Percentiles rank a stretch among this genome's conserved stretches.
These are phyloP conservation scores for Suhomyces ambrosiae DNA, from an alignment of 1,139 yeast genomes.

Conservation along the genomic window DNA sequence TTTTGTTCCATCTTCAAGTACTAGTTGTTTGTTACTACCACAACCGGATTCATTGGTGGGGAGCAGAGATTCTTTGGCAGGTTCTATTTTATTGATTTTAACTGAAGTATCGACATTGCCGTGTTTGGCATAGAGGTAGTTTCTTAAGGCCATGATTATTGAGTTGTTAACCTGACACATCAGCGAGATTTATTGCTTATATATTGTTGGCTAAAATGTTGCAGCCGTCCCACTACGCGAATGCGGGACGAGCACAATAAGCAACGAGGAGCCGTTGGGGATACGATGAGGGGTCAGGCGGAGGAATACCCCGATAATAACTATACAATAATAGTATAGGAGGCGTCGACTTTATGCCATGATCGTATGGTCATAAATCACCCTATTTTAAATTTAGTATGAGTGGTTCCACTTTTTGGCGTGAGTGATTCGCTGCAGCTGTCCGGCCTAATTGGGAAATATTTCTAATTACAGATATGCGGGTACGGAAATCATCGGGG, in stretches of 20 bases:
- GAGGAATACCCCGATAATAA: too few species aligned
- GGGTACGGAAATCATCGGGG: not conserved
- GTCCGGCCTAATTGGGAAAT: not conserved
- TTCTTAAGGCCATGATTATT: conserved; percentile 43
- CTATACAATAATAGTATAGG: too few species aligned
- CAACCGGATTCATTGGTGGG: conserved; percentile 14
- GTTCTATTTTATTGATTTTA: conserved; percentile 26
- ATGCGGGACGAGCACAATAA: too few species aligned
- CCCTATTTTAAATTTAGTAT: conserved; percentile 5
- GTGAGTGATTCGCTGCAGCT: conserved; percentile 1
- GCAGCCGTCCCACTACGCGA: conserved; percentile 3
- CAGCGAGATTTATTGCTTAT: not conserved
- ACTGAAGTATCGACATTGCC: conserved; percentile 23
- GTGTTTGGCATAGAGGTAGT: conserved; percentile 47
- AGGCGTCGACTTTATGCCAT: too few species aligned
- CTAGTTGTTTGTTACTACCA: conserved; percentile 21
- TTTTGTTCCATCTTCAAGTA: conserved; percentile 23
- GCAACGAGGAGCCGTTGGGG: not conserved
- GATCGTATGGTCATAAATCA: conserved; percentile 3
- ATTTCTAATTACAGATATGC: not conserved
- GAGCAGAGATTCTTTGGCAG: conserved; percentile 3
- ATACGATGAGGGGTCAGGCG: not conserved
- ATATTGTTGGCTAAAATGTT: conserved; percentile 1
- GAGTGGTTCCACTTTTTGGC: conserved; percentile 18
- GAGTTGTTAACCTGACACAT: too few species aligned